phyloP scores from a whole-genome alignment of 495 filamentous ascomycete species.

The Aspergillus heteromorphus region DNA sequence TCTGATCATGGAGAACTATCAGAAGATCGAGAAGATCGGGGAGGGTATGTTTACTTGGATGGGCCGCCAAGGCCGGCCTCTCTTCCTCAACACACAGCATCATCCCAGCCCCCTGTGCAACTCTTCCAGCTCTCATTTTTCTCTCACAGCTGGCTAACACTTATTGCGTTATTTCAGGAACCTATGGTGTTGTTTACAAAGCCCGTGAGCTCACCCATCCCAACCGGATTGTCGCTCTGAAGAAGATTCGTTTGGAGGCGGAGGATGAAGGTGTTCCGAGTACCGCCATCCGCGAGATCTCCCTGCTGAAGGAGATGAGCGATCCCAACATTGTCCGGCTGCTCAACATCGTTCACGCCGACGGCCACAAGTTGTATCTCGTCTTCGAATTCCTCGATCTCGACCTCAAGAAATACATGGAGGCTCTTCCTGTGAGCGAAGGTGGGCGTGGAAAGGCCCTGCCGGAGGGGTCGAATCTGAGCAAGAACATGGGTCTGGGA shows the following conservation, averaged over 20 bases:
- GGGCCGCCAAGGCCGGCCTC: too few species aligned
- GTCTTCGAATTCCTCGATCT: constrained; percentile 93
- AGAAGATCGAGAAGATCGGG: constrained; percentile 99
- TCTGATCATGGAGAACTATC: constrained; percentile 89
- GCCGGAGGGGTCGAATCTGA: constrained; percentile 68
- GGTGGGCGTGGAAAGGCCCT: constrained; percentile 85
- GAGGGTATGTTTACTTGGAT: constrained; percentile 63
- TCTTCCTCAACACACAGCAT: too few species aligned
- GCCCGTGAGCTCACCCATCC: constrained; percentile 73
- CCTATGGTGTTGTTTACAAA: constrained; percentile 92
- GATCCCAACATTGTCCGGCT: constrained; percentile 92
- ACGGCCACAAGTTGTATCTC: constrained; percentile 93
- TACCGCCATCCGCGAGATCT: constrained; percentile 96
- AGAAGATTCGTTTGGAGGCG: constrained; percentile 96
- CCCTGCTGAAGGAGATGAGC: constrained; percentile 92
- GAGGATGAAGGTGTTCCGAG: constrained; percentile 96
- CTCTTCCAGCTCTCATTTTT: too few species aligned
- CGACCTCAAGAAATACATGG: constrained; percentile 98
- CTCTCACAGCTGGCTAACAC: too few species aligned
- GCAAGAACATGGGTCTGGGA: constrained; percentile 72
- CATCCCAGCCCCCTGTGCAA: too few species aligned
- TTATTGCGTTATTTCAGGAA: constrained; percentile 48
- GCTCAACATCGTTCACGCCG: constrained; percentile 92
- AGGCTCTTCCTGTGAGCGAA: constrained; percentile 84
- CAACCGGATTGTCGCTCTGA: constrained; percentile 84